Conservation (phyloP, 495 filamentous ascomycete genomes). For the Xylaria telfairii region DNA sequence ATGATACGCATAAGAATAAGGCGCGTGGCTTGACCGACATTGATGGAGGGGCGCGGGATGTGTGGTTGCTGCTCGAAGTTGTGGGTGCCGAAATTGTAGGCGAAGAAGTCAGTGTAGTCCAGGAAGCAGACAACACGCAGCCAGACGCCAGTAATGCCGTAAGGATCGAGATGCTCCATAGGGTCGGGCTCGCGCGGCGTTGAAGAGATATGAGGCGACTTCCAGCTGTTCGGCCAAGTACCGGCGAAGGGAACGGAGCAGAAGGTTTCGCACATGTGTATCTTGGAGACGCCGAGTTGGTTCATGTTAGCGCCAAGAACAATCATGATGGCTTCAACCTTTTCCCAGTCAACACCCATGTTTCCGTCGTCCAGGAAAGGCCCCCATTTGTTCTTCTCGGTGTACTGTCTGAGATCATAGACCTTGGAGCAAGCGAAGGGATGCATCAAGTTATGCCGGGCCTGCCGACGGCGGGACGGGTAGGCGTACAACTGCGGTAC, state of each 20-base stretch:
- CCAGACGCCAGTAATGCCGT: slow-evolving; percentile 65
- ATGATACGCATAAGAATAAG: slow-evolving; percentile 68
- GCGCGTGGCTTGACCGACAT: slow-evolving; percentile 64
- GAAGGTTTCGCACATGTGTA: slow-evolving; percentile 48
- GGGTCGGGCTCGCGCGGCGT: slow-evolving; percentile 41
- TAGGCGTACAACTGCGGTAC: slow-evolving; percentile 45
- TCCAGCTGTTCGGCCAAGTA: slow-evolving; percentile 55
- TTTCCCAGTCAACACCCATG: slow-evolving; percentile 70
- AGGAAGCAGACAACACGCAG: slow-evolving; percentile 49
- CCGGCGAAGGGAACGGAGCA: slow-evolving; percentile 63
- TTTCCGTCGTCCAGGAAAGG: slow-evolving; percentile 63
- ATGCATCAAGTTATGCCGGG: slow-evolving; percentile 44
- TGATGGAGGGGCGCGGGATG: slow-evolving; percentile 55
- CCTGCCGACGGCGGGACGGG: slow-evolving; percentile 33
- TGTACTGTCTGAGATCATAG: slow-evolving; percentile 70
- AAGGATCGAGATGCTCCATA: slow-evolving; percentile 61
- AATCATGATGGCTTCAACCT: slow-evolving; percentile 68
- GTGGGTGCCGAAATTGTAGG: slow-evolving; percentile 61
- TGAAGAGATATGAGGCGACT: slow-evolving; percentile 14
- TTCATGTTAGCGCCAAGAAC: slow-evolving; percentile 62
- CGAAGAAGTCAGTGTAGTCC: slow-evolving; percentile 68
- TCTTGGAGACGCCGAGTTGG: slow-evolving; percentile 49
- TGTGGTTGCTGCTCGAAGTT: slow-evolving; percentile 35
- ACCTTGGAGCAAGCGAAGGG: slow-evolving; percentile 65
- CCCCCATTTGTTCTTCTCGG: slow-evolving; percentile 61